Conservation (phyloP, 2,329 filamentous ascomycete species). For the Fusarium sterilihyphosum region DNA sequence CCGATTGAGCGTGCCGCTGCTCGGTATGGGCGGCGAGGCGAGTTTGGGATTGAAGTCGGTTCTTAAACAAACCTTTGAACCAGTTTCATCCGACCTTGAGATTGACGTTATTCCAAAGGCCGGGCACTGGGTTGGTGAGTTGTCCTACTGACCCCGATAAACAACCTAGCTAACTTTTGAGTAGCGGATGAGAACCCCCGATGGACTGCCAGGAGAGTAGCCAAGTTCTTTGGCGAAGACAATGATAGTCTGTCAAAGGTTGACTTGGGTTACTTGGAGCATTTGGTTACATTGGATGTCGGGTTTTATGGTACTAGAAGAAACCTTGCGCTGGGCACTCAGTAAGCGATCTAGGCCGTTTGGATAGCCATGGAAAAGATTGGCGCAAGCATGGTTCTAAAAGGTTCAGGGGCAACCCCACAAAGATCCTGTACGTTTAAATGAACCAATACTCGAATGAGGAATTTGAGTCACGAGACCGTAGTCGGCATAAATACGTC, state of each 20-base stretch:
- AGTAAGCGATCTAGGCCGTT: fast-evolving
- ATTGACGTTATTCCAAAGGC: slow-evolving; percentile 41
- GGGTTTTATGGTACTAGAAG: slow-evolving; percentile 17
- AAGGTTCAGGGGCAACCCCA: fast-evolving
- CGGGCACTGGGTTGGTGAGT: slow-evolving; percentile 43
- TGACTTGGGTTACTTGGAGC: slow-evolving; percentile 30
- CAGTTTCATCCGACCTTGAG: slow-evolving; percentile 22
- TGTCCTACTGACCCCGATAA: fast-evolving
- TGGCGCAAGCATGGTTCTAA: fast-evolving
- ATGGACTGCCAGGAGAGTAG: slow-evolving; percentile 34
- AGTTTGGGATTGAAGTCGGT: slow-evolving; percentile 28
- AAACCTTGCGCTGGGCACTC: neutral
- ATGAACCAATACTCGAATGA: neutral
- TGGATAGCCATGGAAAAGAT: fast-evolving
- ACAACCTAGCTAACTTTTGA: neutral
- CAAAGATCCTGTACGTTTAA: fast-evolving
- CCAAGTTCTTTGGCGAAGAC: slow-evolving; percentile 31
- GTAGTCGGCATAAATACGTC: neutral
- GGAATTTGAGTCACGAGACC: neutral
- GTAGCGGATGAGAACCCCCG: slow-evolving; percentile 40
- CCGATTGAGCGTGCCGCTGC: slow-evolving; percentile 22
- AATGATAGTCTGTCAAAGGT: neutral
- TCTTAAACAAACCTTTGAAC: slow-evolving; percentile 2
- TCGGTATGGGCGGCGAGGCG: slow-evolving; percentile 43
- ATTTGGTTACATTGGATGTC: slow-evolving; percentile 35